A percentile compares a stretch with the other conserved stretches of the same genome.
Conservation (phyloP, 2,329 filamentous ascomycete species). For the Fusarium mexicanum region DNA sequence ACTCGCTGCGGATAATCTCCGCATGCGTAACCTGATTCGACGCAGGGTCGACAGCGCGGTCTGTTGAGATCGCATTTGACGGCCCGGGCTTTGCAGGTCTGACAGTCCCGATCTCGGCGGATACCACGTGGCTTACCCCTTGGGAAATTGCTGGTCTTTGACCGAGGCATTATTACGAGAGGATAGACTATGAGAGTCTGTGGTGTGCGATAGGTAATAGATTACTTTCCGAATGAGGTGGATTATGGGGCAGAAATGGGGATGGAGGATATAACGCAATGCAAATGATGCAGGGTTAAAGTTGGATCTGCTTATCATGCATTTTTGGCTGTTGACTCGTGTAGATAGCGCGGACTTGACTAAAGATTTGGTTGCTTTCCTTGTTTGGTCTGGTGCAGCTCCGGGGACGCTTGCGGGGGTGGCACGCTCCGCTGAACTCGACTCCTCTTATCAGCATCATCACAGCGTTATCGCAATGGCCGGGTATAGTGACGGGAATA, state of each 20-base stretch:
- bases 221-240: constrained; percentile 14
- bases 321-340: not conserved
- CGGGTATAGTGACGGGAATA: not conserved
- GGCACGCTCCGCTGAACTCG: not conserved
- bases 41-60: constrained; percentile 40
- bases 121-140: constrained; percentile 43
- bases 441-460: not conserved
- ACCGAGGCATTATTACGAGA: constrained; percentile 1
- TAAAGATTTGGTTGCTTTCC: constrained; percentile 4
- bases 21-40: constrained; percentile 43
- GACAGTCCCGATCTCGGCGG: constrained; percentile 44
- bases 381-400: not conserved
- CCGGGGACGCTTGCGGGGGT: not conserved
- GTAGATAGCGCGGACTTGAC: not conserved
- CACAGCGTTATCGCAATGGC: not conserved
- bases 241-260: not conserved
- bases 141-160: constrained; percentile 2
- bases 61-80: constrained; percentile 45
- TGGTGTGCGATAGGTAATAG: not conserved
- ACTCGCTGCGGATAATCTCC: constrained; percentile 47
- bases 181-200: fast-evolving
- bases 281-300: not conserved
- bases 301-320: not conserved
- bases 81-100: constrained; percentile 38
- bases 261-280: not conserved